Conservation (phyloP, 768 basidiomycete species). For the Erythrobasidium yunnanense region DNA sequence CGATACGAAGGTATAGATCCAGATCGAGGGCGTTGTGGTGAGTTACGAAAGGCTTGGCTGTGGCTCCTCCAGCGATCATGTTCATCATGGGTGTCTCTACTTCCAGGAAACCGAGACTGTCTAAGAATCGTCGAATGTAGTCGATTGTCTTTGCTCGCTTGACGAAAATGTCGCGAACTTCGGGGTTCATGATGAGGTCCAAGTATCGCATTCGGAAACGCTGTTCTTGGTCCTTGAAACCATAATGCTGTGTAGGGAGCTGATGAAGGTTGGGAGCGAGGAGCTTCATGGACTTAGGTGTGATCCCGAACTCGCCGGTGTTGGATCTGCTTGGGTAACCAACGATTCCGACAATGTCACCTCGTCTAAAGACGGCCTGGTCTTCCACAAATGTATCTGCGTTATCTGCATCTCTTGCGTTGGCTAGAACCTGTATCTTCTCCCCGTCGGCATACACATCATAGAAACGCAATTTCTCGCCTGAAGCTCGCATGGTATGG, state of each 20-base stretch:
- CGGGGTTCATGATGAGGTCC: constrained; percentile 87
- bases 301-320: constrained; percentile 87
- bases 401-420: constrained; percentile 46
- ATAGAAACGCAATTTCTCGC: constrained; percentile 81
- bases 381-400: constrained; percentile 52
- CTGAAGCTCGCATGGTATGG: constrained; percentile 72
- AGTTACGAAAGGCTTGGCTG: constrained; percentile 95
- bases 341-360: constrained; percentile 87
- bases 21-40: constrained; percentile 97
- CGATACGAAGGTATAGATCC: constrained; percentile 91
- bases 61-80: constrained; percentile 90
- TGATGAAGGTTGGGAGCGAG: constrained; percentile 95
- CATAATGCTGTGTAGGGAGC: constrained; percentile 70
- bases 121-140: constrained; percentile 82
- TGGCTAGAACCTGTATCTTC: constrained; percentile 93
- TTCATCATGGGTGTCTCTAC: constrained; percentile 97
- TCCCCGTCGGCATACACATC: constrained; percentile 83
- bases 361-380: constrained; percentile 82
- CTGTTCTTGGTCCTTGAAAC: constrained; percentile 92
- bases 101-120: constrained; percentile 86
- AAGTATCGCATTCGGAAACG: constrained; percentile 98
- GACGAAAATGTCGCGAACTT: constrained; percentile 79
- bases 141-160: constrained; percentile 80
- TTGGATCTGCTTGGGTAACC: constrained; percentile 84
- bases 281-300: constrained; percentile 66